Percentiles rank a stretch among this genome's conserved stretches.
Conservation (phyloP, 192 early-diverging fungal genomes). For the Backusella liffmaniae region DNA sequence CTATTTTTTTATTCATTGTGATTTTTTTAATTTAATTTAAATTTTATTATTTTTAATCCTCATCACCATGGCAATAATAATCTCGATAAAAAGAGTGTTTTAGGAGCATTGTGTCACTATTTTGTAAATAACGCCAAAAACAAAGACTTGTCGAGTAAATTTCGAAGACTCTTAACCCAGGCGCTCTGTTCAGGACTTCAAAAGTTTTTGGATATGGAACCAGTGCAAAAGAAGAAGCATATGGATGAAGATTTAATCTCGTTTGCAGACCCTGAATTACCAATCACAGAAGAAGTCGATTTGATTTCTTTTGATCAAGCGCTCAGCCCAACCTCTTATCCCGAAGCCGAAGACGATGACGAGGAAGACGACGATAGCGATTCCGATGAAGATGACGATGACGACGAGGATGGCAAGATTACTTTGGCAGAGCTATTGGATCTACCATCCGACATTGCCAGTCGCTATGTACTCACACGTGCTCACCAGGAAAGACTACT, state of each 20-base stretch:
- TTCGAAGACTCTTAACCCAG: conserved; percentile 13
- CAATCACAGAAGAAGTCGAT: neutral
- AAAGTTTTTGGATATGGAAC: conserved; percentile 13
- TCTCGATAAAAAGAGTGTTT: neutral
- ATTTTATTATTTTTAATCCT: neutral
- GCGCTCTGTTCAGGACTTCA: conserved; percentile 12
- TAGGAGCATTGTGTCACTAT: neutral
- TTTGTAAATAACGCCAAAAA: conserved; percentile 11
- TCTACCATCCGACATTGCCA: neutral
- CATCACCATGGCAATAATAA: neutral
- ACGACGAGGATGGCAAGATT: conserved; percentile 9
- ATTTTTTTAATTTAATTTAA: neutral
- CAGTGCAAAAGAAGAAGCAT: neutral
- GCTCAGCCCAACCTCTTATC: neutral
- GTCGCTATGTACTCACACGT: conserved; percentile 1
- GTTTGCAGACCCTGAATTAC: conserved; percentile 9
- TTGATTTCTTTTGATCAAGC: conserved; percentile 18
- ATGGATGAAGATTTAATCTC: conserved; percentile 19
- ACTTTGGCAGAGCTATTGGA: conserved; percentile 9
- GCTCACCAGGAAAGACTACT: conserved; percentile 14
- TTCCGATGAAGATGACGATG: neutral
- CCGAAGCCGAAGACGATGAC: neutral
- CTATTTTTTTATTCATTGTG: neutral
- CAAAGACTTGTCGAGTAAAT: conserved; percentile 22
- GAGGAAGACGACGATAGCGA: neutral